Conservation (phyloP, 1,284 basidiomycete species). For the Stereum hirsutum region DNA sequence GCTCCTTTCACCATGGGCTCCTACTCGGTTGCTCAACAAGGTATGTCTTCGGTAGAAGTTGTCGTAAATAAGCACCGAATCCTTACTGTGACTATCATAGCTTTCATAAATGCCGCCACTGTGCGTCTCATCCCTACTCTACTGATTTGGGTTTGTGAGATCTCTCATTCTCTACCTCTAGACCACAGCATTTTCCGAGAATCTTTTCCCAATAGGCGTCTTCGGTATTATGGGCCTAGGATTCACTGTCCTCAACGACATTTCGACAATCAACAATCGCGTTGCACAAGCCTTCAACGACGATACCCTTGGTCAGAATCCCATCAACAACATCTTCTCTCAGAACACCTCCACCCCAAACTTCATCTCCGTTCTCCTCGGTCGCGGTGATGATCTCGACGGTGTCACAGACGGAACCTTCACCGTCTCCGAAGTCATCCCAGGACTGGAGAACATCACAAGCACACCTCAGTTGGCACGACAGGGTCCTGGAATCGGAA, state of each 20-base stretch:
- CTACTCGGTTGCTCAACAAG: constrained; percentile 18
- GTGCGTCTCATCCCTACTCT: constrained; percentile 1
- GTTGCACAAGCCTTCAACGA: constrained; percentile 6
- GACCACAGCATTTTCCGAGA: constrained; percentile 13
- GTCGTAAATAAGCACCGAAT: background rate
- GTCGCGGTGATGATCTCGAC: constrained; percentile 15
- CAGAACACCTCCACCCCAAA: constrained; percentile 17
- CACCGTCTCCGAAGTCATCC: constrained; percentile 20
- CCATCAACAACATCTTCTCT: constrained; percentile 17
- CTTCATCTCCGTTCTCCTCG: constrained; percentile 20
- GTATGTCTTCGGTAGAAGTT: constrained; percentile 7
- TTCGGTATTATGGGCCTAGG: constrained; percentile 18
- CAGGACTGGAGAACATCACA: constrained; percentile 14
- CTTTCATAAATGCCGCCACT: constrained; percentile 19
- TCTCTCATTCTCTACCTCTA: background rate
- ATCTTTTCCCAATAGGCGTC: constrained; percentile 14
- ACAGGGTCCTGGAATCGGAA: background rate
- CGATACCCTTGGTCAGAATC: constrained; percentile 12
- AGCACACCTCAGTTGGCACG: constrained; percentile 11
- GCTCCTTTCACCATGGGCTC: constrained; percentile 19
- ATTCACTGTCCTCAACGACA: constrained; percentile 15
- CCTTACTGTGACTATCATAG: constrained; percentile 10
- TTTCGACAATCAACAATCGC: constrained; percentile 5
- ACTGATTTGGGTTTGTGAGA: background rate
- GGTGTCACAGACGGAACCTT: constrained; percentile 18